Evolutionary conservation across 805 yeast species (phyloP), one percentile per base, ranked within the genome.

Genomic region (Jamesozyma piceae): DNA sequence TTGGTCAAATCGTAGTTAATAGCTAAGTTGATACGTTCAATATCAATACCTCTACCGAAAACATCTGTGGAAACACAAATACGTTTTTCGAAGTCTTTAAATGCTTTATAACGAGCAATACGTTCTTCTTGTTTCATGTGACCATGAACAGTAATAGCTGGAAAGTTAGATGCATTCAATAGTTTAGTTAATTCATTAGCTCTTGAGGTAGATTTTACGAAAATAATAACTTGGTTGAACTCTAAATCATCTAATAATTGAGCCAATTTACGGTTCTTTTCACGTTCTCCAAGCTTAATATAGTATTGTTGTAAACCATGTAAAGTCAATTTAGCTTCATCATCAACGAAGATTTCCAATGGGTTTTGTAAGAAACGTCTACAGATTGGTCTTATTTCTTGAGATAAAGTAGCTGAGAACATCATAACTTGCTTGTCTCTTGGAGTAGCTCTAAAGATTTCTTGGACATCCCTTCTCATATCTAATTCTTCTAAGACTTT

Each of bases 391-490:
- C 95, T 84, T 60, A 90, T 87, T 63, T 90, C 97, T 63, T 78
- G 85, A 38, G 95, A 80, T 57, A 90, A 75, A 43, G 98, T 90
- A 52, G 98, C 98, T 47, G 95, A 84, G 68, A 90, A 90, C 96
- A 90, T 90, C 97, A 92, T 89, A 44, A 92, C 97, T 73, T 90
- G 98, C 70, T 90, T 90, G 66, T 90, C 95, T 69, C 85, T 95
- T 52, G 98, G 98, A 41, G 98, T 90, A 48, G 85, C 85, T 67
- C 96, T 82, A 80, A 92, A 90, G 51, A 92, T 84, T 64, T 90
- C 97, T 74, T 90, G 98, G 46, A 90, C 96, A 63, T 90, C 98
- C 66, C 95, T 82, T 75, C 98, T 85, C 98, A 90, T 90, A 58
- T 83, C 94, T 58, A 81, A 60, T 43, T 79, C 72, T 72, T 92